phyloP scores from a whole-genome alignment of 163 green algal species.

The Chlorella variabilis region DNA sequence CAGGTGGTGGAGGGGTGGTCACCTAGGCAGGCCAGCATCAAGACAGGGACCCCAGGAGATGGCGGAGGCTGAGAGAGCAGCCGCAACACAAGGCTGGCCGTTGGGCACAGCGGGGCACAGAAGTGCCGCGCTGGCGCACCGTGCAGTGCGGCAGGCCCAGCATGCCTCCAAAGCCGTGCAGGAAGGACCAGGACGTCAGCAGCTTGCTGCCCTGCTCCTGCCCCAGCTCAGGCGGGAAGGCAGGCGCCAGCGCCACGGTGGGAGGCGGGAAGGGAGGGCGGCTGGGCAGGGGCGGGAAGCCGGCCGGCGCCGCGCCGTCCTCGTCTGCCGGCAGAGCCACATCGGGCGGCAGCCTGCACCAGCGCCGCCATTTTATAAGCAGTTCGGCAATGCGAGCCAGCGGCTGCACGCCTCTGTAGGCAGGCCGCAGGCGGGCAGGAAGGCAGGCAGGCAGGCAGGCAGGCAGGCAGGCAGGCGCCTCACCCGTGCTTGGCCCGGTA shows the following conservation, averaged over 20 bases:
- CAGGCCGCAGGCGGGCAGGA: too few species aligned
- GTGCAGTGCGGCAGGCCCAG: constrained; percentile 57
- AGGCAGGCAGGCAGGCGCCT: background rate
- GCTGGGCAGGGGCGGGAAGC: constrained; percentile 28
- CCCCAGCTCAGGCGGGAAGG: constrained; percentile 61
- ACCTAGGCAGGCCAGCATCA: background rate
- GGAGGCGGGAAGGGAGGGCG: constrained; percentile 79
- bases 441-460: background rate
- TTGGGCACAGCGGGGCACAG: too few species aligned
- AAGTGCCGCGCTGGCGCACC: too few species aligned
- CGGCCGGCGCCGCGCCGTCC: constrained; percentile 9
- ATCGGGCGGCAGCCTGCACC: constrained; percentile 23
- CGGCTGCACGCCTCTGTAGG: too few species aligned
- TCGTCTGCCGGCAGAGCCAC: constrained; percentile 30
- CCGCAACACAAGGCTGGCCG: too few species aligned
- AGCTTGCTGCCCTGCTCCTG: constrained; percentile 57
- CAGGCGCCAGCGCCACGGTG: constrained; percentile 49
- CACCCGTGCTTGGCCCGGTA: constrained; percentile 32
- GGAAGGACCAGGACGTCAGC: constrained; percentile 71
- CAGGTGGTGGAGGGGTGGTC: too few species aligned
- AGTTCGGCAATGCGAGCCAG: too few species aligned
- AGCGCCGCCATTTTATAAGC: too few species aligned
- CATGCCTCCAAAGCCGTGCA: constrained; percentile 67
- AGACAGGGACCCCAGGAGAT: background rate
- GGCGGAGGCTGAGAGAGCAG: too few species aligned